Conservation (phyloP, 306 rosid genomes). For the Nissolia schottii region DNA sequence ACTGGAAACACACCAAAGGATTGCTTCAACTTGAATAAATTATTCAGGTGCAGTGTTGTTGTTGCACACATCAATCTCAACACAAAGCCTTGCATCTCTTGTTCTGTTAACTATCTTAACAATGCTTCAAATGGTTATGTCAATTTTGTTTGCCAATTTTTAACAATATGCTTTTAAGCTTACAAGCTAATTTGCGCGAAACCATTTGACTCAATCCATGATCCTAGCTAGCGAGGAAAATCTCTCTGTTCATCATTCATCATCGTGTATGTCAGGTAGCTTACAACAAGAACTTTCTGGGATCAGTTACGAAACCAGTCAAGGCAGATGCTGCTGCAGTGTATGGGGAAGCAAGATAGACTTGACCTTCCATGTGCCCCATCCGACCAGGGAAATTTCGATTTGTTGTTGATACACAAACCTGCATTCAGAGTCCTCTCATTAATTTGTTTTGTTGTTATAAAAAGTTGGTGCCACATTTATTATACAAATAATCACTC, state of each 20-base stretch:
- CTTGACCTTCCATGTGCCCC: slow-evolving; percentile 87
- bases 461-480: not conserved
- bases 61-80: not conserved
- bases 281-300: slow-evolving; percentile 68
- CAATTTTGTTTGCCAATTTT: not conserved
- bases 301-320: slow-evolving; percentile 82
- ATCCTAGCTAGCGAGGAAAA: not conserved
- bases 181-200: not conserved
- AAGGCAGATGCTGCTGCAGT: slow-evolving; percentile 95
- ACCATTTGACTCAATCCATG: not conserved
- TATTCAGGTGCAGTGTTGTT: not conserved
- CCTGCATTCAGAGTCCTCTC: slow-evolving; percentile 39
- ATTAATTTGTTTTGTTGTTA: not conserved
- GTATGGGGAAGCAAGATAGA: slow-evolving; percentile 84
- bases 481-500: not conserved
- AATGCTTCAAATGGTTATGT: not conserved
- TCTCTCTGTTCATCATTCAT: not conserved
- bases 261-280: not conserved
- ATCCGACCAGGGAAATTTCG: slow-evolving; percentile 86
- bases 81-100: not conserved
- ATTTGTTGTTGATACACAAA: slow-evolving; percentile 59
- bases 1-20: not conserved
- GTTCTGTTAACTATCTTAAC: not conserved
- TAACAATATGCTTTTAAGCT: not conserved
- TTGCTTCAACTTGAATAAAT: not conserved